Conservation (phyloP, 805 yeast species). For the Starmerella floricola region DNA sequence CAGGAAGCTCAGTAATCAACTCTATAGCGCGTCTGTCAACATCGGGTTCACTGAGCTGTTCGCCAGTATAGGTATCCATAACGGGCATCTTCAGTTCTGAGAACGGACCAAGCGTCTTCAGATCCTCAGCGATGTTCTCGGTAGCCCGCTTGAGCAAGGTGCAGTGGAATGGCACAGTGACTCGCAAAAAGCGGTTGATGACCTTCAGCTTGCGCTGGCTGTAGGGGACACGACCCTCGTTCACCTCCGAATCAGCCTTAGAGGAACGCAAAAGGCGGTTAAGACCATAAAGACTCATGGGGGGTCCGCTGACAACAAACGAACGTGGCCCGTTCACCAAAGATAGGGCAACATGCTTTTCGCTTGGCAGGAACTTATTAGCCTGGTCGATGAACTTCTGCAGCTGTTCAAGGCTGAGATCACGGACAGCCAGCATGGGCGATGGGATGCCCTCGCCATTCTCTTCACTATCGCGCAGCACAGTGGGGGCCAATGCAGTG, state of each 20-base stretch:
- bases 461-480: constrained; percentile 81
- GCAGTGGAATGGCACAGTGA: constrained; percentile 94
- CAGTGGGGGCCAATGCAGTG: constrained; percentile 87
- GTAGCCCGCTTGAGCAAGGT: constrained; percentile 67
- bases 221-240: constrained; percentile 88
- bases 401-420: constrained; percentile 68
- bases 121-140: constrained; percentile 52
- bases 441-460: constrained; percentile 94
- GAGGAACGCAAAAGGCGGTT: constrained; percentile 84
- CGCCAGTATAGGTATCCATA: constrained; percentile 77
- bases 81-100: constrained; percentile 71
- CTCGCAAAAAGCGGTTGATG: constrained; percentile 87
- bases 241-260: constrained; percentile 87
- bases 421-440: constrained; percentile 94
- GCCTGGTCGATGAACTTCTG: constrained; percentile 70
- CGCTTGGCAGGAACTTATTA: constrained; percentile 83
- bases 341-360: constrained; percentile 81
- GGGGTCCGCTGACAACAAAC: constrained; percentile 94
- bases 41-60: constrained; percentile 46
- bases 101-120: constrained; percentile 44
- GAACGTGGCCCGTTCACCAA: constrained; percentile 92
- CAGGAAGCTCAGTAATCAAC: constrained; percentile 80
- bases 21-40: constrained; percentile 60
- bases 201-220: constrained; percentile 90
- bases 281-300: constrained; percentile 92